Evolutionary conservation across 768 basidiomycete genomes (phyloP).

Genomic region (Tylopilus subfusipes): DNA sequence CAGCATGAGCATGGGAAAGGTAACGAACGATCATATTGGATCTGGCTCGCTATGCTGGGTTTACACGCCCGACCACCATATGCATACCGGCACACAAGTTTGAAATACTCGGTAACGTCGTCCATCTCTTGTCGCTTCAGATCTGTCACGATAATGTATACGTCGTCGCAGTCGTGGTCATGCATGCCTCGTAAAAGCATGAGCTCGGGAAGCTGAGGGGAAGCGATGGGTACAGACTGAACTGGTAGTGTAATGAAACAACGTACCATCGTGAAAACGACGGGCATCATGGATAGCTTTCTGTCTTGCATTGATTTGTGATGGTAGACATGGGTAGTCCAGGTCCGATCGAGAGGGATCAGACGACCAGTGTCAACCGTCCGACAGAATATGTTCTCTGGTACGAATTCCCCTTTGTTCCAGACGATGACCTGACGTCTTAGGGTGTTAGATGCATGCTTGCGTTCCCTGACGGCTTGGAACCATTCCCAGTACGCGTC

Average conservation of each 20-base stretch:
- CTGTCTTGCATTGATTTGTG: conserved; percentile 73
- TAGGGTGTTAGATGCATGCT: conserved; percentile 49
- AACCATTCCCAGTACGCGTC: conserved; percentile 81
- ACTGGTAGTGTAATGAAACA: background rate
- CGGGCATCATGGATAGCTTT: conserved; percentile 73
- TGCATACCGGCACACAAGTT: conserved; percentile 63
- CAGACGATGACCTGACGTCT: conserved; percentile 49
- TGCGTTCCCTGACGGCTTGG: conserved; percentile 61
- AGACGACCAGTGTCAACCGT: conserved; percentile 75
- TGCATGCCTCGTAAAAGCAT: conserved; percentile 82
- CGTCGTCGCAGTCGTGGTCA: conserved; percentile 73
- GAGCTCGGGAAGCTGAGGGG: conserved; percentile 63
- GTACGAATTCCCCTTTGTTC: conserved; percentile 71
- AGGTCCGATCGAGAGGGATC: conserved; percentile 77
- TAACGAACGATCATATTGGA: conserved; percentile 67
- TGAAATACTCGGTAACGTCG: conserved; percentile 74
- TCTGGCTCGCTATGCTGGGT: conserved; percentile 61
- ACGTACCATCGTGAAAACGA: conserved; percentile 75
- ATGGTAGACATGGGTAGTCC: conserved; percentile 79
- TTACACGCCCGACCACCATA: conserved; percentile 60
- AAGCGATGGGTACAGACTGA: background rate
- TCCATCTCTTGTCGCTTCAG: conserved; percentile 80
- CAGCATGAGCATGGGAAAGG: background rate
- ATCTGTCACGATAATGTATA: conserved; percentile 76
- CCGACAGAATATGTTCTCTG: conserved; percentile 76